Base-by-base conservation (phyloP, 2,329 filamentous ascomycete genomes). In the Aspergillus nomiae region DNA sequence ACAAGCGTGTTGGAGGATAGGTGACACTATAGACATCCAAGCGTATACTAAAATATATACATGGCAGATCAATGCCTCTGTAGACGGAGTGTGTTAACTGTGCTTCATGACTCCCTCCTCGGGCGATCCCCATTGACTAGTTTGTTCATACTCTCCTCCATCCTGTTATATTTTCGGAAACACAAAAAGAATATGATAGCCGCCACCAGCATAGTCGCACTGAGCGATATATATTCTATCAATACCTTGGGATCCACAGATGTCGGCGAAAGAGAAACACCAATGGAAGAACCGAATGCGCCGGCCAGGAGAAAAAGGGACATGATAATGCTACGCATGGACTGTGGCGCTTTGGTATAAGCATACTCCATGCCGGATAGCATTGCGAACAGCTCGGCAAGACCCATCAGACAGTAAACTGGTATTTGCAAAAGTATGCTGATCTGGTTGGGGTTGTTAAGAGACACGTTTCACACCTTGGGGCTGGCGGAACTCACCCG, bases 281-380 rank as follows among this genome's bases (percentile, higher is more conserved):
- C 67, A 1, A 69, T 14, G 0, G 60, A 51, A 19, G 60, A 59
- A 3, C 62, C 67, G 21, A 69, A 50, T 2, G 62, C 53, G 11
- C 58, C 60, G 2, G 64, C 59, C 1, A 62, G 36, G 21, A 62
- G 60, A 61, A 67, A 71, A 53, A 71, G 61, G 56, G 70, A 65
- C 62, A 69, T 67, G 60, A 72, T 68, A 57, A 73, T 62, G 51
- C 63, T 62, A 38, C 61, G 59, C 65, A 67, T 67, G 19, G 56
- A 56, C 32, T 41, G 19, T 2, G 55, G 65, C 12, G 55, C 65
- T 59, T 61, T 62, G 32, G 60, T 62, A 41, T 59, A 62, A 0
- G 60, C 60, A 2, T 62, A 62, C 50, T 62, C 60, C 56, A 59
- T 54, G 6, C 56, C 60, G 5, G 60, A 59, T 24, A 54, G n/a